These are phyloP conservation scores for Calophaca sinica DNA, from an alignment of 306 rosid species.

Conservation along the genomic window DNA sequence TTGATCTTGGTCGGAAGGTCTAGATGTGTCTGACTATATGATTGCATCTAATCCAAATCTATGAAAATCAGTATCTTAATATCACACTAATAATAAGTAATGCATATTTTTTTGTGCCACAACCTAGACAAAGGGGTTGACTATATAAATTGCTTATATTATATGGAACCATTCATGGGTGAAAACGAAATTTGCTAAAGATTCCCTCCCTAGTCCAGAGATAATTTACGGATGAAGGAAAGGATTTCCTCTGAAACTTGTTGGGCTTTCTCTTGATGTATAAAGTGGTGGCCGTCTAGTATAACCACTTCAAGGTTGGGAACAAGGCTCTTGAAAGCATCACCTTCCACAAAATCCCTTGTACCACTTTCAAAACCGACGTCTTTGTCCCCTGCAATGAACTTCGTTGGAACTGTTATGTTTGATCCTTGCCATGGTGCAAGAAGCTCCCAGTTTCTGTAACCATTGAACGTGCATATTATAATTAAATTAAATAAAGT, in stretches of 20 bases:
- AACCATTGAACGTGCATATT: constrained; percentile 1
- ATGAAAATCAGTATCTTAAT: constrained; percentile 2
- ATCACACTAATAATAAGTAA: background rate
- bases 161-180: background rate
- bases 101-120: background rate
- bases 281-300: constrained; percentile 54
- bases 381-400: constrained; percentile 51
- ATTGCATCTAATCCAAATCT: too few relatives aligned
- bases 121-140: background rate
- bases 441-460: constrained; percentile 60
- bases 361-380: constrained; percentile 43
- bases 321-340: constrained; percentile 48
- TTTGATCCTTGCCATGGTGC: constrained; percentile 60
- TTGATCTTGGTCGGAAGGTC: too few relatives aligned
- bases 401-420: constrained; percentile 54
- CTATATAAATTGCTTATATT: background rate
- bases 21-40: too few relatives aligned
- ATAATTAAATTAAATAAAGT: background rate
- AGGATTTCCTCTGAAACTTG: constrained; percentile 54
- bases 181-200: background rate
- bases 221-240: constrained; percentile 52
- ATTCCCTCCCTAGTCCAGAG: constrained; percentile 30
- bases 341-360: constrained; percentile 49
- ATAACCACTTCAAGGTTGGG: constrained; percentile 53
- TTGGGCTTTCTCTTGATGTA: constrained; percentile 55